A percentile compares a stretch with the other conserved stretches of the same genome.
Conservation (phyloP, 352 stramenopile species). For the Globisporangium abappressorium region DNA sequence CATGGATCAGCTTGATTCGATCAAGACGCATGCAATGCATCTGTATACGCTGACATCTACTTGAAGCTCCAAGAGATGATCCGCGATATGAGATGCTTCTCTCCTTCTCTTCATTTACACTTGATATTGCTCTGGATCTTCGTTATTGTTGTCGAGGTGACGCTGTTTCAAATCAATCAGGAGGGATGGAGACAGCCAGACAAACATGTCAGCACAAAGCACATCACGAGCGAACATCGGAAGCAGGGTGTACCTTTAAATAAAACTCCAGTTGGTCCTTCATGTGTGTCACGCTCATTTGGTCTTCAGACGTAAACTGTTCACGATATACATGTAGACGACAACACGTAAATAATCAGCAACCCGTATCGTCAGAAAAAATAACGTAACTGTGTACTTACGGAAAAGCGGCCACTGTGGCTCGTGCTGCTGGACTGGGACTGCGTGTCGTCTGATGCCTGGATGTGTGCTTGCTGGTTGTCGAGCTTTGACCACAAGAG, state of each 20-base stretch:
- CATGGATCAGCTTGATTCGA: background rate
- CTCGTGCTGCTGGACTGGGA: slow-evolving; percentile 58
- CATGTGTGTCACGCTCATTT: slow-evolving; percentile 50
- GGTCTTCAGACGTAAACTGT: slow-evolving; percentile 58
- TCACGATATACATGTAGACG: background rate
- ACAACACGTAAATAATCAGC: background rate
- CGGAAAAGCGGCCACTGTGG: slow-evolving; percentile 47
- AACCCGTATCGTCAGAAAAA: background rate
- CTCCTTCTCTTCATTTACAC: slow-evolving; percentile 7
- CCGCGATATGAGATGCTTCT: background rate
- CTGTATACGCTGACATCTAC: background rate
- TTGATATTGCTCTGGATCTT: slow-evolving; percentile 13
- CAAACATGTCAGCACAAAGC: background rate
- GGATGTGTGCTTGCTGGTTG: slow-evolving; percentile 45
- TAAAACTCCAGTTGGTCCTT: slow-evolving; percentile 87
- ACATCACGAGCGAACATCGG: background rate
- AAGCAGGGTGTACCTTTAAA: slow-evolving; percentile 54
- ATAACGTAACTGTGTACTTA: slow-evolving; percentile 17
- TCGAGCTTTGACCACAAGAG: slow-evolving; percentile 75
- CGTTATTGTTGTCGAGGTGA: slow-evolving; percentile 28
- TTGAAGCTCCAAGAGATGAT: background rate
- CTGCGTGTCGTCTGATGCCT: slow-evolving; percentile 50
- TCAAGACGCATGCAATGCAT: background rate
- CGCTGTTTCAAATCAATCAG: slow-evolving; percentile 25
- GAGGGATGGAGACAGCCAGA: background rate